These are phyloP conservation scores for Takakia lepidozioides DNA, from an alignment of 225 moss, liverwort and hornwort species.

Conservation along the genomic window DNA sequence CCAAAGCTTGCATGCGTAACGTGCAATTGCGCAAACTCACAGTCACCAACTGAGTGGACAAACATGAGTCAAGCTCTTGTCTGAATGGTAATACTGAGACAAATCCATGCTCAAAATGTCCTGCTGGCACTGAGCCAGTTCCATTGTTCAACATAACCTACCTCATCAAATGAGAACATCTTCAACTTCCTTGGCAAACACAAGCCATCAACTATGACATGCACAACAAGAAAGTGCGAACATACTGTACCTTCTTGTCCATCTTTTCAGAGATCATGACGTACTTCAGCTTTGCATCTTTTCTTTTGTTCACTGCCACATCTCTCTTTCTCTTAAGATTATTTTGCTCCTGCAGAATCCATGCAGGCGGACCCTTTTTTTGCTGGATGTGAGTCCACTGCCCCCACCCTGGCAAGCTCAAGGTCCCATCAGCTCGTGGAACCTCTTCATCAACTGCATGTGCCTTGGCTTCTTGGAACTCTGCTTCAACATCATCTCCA, in stretches of 20 bases:
- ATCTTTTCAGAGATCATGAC: constrained; percentile 78
- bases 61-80: no score
- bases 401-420: constrained; percentile 86
- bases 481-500: constrained; percentile 95
- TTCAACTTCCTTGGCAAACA: no score
- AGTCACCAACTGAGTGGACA: no score
- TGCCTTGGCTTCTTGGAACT: constrained; percentile 69
- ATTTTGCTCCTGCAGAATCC: constrained; percentile 57
- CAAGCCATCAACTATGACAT: no score
- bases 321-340: constrained; percentile 50
- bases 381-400: constrained; percentile 78
- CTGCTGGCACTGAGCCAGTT: no score
- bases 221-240: no score
- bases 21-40: no score
- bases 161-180: no score
- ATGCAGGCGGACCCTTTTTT: constrained; percentile 42
- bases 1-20: no score
- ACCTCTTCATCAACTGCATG: constrained; percentile 64
- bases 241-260: constrained; percentile 82
- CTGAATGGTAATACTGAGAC: no score
- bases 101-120: no score
- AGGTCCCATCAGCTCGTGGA: constrained; percentile 42
- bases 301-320: constrained; percentile 45
- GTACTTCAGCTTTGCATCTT: constrained; percentile 76
- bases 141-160: no score